Evolutionary conservation across 2,329 filamentous ascomycete genomes (phyloP).

Genomic region (Nannizziopsis arthrosporioides): DNA sequence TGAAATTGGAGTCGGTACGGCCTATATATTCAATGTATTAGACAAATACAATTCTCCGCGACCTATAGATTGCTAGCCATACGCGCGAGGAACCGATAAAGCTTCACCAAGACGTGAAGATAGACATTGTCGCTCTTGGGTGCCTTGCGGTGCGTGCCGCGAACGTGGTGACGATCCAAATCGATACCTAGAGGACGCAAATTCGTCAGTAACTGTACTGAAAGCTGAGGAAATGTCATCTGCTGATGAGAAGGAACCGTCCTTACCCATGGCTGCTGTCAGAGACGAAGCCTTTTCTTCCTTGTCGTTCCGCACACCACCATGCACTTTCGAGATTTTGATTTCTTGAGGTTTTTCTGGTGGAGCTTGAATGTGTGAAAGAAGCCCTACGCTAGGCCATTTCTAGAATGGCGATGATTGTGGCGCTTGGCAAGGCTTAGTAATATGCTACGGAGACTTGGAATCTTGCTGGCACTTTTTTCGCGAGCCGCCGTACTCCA

Average conservation of each 20-base stretch:
- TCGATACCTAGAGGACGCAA: constrained; percentile 38
- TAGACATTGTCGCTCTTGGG: constrained; percentile 98
- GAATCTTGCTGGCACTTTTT: no score
- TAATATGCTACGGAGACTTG: no score
- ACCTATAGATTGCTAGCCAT: constrained; percentile 38
- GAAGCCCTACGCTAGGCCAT: constrained; percentile 34
- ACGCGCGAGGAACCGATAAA: constrained; percentile 94
- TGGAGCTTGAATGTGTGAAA: constrained; percentile 25
- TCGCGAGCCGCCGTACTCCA: no score
- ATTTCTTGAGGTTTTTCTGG: constrained; percentile 7
- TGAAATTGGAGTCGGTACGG: constrained; percentile 95
- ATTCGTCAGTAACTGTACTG: constrained; percentile 3
- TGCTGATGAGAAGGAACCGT: neutral
- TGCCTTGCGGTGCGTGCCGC: constrained; percentile 70
- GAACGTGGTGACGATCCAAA: constrained; percentile 52
- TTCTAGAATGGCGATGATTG: constrained; percentile 13
- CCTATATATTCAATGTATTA: constrained; percentile 40
- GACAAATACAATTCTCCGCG: neutral
- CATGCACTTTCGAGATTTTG: constrained; percentile 9
- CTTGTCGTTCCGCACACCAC: constrained; percentile 10
- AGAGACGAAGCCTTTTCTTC: constrained; percentile 15
- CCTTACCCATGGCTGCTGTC: constrained; percentile 37
- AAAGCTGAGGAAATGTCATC: neutral
- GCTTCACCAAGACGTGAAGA: constrained; percentile 93
- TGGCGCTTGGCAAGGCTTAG: no score